Evolutionary conservation across 2,329 filamentous ascomycete species (phyloP), one percentile per base, ranked within the genome.

Genomic region (Fulvia fulva): DNA sequence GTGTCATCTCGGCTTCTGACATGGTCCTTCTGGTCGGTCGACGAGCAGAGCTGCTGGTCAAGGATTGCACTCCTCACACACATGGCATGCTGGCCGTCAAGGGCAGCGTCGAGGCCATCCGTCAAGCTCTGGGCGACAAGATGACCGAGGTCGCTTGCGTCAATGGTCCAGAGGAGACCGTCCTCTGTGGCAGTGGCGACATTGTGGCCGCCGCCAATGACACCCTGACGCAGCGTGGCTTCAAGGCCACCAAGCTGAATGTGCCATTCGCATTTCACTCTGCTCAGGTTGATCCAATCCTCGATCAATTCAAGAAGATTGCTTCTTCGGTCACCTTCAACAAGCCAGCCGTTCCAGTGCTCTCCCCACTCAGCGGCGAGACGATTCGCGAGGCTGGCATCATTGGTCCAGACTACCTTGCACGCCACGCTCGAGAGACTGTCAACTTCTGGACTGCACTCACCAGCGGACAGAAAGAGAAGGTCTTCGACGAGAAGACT

Each of bases 81-180:
- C 88, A 91, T 66, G 80, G 80, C 30, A 88, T 88, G 85, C 71
- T 88, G 25, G 82, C 83, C 14, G 81, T 87, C 60, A 81, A 79
- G 71, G 77, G 75, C 50, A 77, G 73, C 54, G 75, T 67, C 45
- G 78, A 84, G 25, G 76, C 80, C 5, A 82, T 86, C 58, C 78
- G 74, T 46, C 78, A 81, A 23, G 80, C 80, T 53, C 73, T 81
- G 59, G 78, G 84, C 19, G 70, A 71, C 56, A 76, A 77, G 63
- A 78, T 78, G 66, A 75, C 75, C 32, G 80, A 83, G 65, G 74
- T 86, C 60, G 87, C 90, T 16, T 94, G 90, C 76, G 82, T 91
- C 70, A 95, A 95, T 65, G 85, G 87, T 0, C 85, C 87, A 0
- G 79, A 84, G 52, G 88, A 91, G 70, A 91, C 86, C 9, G 90